Evolutionary conservation across 179 eudicot species (phyloP), one percentile per base, ranked within the genome.

Genomic region (Corrigiola litoralis): DNA sequence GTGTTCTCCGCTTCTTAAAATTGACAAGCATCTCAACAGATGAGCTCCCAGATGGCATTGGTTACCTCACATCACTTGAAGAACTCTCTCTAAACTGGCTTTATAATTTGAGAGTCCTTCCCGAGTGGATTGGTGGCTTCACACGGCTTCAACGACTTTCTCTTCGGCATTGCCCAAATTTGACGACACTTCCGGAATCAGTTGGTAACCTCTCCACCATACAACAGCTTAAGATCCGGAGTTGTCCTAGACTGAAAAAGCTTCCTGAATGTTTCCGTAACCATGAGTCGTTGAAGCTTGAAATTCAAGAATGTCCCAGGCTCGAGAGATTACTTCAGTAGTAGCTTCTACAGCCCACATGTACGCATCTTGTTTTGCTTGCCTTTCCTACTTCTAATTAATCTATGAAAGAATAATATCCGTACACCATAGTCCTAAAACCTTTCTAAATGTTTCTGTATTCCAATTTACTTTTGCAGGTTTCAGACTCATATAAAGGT

Each of bases 101-200:
- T 13, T n/a, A 34, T 21, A 16, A 63, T n/a, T 27, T 49, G 14
- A 48, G 11, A 38, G 23, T 12, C 44, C 24, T 63, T 3, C 68
- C 68, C 2, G 68, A 63, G 9, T 63, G n/a, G 3, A 49, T 63
- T 0, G 46, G 47, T 4, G 23, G 34, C 16, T 25, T 49, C 28
- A 21, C 14, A 2, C 25, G 9, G 11, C 68, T 63, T 50, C 13
- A 10, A 3, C 32, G n/a, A 5, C 44, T 63, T 24, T 5, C 8
- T 8, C 27, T 63, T 63, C 34, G 31, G 11, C 23, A 63, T 49
- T 49, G 33, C n/a, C 58, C 68, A 0, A 20, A 25, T 4, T 38
- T 65, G 23, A 41, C 40, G 0, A 1, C 37, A 6, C 17, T 65
- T 28, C 69, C 69, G 8, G 69, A 52, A 0, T 65, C 61, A 27